A percentile compares a stretch with the other conserved stretches of the same genome.
Evolutionary conservation across 768 basidiomycete genomes (phyloP).

Genomic region (Pleurotus eryngii): DNA sequence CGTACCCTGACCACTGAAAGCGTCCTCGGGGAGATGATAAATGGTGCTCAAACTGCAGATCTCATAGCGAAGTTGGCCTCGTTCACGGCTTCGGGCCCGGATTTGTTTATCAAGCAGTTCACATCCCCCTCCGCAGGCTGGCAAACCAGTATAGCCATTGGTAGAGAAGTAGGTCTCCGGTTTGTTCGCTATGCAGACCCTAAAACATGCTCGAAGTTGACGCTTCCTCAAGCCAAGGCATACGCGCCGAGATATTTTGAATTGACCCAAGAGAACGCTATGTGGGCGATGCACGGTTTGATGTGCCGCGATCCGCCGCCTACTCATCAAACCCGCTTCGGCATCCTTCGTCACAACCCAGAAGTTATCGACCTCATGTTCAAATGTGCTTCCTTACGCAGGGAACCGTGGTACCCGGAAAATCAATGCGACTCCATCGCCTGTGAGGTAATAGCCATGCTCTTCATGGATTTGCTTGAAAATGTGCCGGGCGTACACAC

Average conservation of each 20-base stretch:
- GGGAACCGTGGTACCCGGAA: constrained; percentile 26
- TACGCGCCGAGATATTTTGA: constrained; percentile 25
- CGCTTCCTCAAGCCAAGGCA: constrained; percentile 14
- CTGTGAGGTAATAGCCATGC: constrained; percentile 19
- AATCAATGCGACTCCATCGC: constrained; percentile 18
- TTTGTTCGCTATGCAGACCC: constrained; percentile 12
- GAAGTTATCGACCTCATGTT: constrained; percentile 21
- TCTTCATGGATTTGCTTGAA: constrained; percentile 19
- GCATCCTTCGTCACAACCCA: constrained; percentile 18
- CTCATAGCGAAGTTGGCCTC: constrained; percentile 22
- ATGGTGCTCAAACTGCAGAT: constrained; percentile 15
- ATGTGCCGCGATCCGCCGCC: constrained; percentile 16
- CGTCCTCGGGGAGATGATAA: constrained; percentile 19
- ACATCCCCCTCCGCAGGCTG: constrained; percentile 19
- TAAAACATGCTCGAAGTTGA: background rate
- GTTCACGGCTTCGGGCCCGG: constrained; percentile 21
- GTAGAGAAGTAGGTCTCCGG: background rate
- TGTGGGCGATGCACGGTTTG: constrained; percentile 17
- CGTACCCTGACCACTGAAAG: constrained; percentile 17
- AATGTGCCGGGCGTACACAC: constrained; percentile 20
- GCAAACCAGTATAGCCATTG: constrained; percentile 19
- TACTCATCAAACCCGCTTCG: constrained; percentile 12
- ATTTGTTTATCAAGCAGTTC: constrained; percentile 17
- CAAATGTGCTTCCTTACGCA: constrained; percentile 19
- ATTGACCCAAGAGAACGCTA: constrained; percentile 22